These are phyloP conservation scores for Aspergillus cristatus DNA, from an alignment of 495 filamentous ascomycete species.

Conservation along the genomic window DNA sequence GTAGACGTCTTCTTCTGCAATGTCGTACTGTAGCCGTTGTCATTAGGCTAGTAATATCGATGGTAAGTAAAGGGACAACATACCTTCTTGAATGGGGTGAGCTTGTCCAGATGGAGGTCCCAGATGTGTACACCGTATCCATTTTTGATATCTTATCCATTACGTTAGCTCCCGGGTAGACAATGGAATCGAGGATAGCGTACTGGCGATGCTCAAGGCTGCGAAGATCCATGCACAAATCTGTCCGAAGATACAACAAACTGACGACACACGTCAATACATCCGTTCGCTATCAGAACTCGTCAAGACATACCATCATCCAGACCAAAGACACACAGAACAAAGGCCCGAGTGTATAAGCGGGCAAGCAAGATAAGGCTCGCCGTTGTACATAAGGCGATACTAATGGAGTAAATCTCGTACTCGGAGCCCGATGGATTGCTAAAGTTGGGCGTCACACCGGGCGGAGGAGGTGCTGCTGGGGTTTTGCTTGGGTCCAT, in stretches of 20 bases:
- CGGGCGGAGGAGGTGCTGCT: conserved; percentile 11
- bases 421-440: conserved; percentile 5
- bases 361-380: conserved; percentile 2
- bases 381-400: conserved; percentile 4
- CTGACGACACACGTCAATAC: background rate
- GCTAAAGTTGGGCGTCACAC: conserved; percentile 12
- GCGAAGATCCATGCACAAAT: conserved; percentile 8
- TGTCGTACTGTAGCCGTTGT: conserved; percentile 5
- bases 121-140: conserved; percentile 14
- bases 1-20: conserved; percentile 6
- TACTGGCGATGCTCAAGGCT: conserved; percentile 4
- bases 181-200: background rate
- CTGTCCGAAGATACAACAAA: conserved; percentile 1
- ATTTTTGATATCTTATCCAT: conserved; percentile 8
- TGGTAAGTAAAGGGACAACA: background rate
- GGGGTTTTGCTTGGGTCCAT: conserved; percentile 7
- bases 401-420: conserved; percentile 7
- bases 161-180: background rate
- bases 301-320: conserved; percentile 3
- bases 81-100: conserved; percentile 6
- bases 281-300: background rate
- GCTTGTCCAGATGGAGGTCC: conserved; percentile 5
- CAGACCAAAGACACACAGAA: background rate
- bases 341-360: conserved; percentile 1
- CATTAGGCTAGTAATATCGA: background rate